phyloP scores from a whole-genome alignment of 2,329 filamentous ascomycete species.

The Neofusicoccum umdonicola region DNA sequence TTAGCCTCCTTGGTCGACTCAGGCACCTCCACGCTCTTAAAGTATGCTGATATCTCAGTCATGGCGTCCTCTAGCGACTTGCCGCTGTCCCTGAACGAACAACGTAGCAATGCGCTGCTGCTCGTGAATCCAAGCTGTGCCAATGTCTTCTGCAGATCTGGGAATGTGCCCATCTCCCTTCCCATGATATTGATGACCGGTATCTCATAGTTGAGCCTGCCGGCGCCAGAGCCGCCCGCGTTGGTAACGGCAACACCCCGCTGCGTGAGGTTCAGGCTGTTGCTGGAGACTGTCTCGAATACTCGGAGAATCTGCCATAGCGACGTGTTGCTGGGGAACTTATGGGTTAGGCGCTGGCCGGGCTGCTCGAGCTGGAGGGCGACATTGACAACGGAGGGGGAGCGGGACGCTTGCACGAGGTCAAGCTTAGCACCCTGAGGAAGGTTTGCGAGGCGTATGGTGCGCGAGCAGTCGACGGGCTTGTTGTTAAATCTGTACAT shows the following conservation, averaged over 20 bases:
- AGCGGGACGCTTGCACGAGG: constrained; percentile 81
- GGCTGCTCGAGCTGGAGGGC: constrained; percentile 80
- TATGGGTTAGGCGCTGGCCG: constrained; percentile 71
- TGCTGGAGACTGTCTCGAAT: constrained; percentile 68
- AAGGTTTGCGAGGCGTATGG: constrained; percentile 80
- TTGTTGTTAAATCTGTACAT: constrained; percentile 64
- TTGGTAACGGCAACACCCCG: constrained; percentile 67
- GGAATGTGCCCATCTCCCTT: constrained; percentile 71
- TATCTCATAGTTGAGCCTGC: constrained; percentile 82
- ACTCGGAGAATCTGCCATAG: constrained; percentile 88
- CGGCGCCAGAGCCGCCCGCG: constrained; percentile 57
- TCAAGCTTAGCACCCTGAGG: constrained; percentile 86
- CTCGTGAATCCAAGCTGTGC: constrained; percentile 83
- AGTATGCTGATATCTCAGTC: constrained; percentile 74
- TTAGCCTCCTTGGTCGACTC: constrained; percentile 14
- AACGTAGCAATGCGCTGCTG: constrained; percentile 73
- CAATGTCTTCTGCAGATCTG: constrained; percentile 84
- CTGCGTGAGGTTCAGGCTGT: constrained; percentile 74
- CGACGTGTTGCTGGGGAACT: constrained; percentile 83
- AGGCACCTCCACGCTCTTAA: constrained; percentile 48
- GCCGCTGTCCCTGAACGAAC: constrained; percentile 74
- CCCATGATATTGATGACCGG: constrained; percentile 83
- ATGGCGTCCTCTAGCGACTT: constrained; percentile 83
- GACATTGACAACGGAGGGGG: constrained; percentile 80
- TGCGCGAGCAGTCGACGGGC: constrained; percentile 77